A percentile compares a stretch with the other conserved stretches of the same genome.
phyloP scores from a whole-genome alignment of 352 stramenopile genomes.

The Achlya hypogyna region DNA sequence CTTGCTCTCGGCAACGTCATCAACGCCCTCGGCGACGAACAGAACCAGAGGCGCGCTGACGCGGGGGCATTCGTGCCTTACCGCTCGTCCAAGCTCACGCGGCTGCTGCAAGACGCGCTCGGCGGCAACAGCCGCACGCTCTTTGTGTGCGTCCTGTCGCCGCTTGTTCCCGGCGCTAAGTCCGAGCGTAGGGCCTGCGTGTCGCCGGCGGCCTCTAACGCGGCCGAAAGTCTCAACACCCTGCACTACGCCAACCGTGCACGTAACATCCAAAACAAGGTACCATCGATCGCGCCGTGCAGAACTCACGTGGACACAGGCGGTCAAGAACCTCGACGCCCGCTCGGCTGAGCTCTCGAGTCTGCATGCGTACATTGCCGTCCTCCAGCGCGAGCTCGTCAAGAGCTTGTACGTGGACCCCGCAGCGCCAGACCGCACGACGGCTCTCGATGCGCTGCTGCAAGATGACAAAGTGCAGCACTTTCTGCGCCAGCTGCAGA shows the following conservation, averaged over 20 bases:
- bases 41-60: conserved; percentile 33
- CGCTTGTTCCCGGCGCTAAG: background rate
- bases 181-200: conserved; percentile 54
- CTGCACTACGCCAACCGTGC: conserved; percentile 81
- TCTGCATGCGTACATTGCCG: conserved; percentile 55
- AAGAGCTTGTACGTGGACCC: conserved; percentile 29
- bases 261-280: conserved; percentile 85
- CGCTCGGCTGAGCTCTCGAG: conserved; percentile 55
- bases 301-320: conserved; percentile 17
- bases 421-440: conserved; percentile 23
- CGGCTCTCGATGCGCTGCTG: conserved; percentile 32
- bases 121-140: conserved; percentile 82
- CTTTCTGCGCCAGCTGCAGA: conserved; percentile 50
- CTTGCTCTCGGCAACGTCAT: conserved; percentile 82
- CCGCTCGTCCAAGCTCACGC: conserved; percentile 70
- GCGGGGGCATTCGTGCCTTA: conserved; percentile 43
- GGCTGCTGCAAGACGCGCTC: conserved; percentile 74
- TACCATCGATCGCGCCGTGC: no score
- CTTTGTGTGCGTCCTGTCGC: conserved; percentile 56
- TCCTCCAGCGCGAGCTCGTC: conserved; percentile 60
- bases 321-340: conserved; percentile 83
- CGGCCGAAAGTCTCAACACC: conserved; percentile 70
- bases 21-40: conserved; percentile 73
- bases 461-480: conserved; percentile 37
- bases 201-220: conserved; percentile 59